Conservation (phyloP, 495 filamentous ascomycete species). For the Aspergillus carlsbadensis region DNA sequence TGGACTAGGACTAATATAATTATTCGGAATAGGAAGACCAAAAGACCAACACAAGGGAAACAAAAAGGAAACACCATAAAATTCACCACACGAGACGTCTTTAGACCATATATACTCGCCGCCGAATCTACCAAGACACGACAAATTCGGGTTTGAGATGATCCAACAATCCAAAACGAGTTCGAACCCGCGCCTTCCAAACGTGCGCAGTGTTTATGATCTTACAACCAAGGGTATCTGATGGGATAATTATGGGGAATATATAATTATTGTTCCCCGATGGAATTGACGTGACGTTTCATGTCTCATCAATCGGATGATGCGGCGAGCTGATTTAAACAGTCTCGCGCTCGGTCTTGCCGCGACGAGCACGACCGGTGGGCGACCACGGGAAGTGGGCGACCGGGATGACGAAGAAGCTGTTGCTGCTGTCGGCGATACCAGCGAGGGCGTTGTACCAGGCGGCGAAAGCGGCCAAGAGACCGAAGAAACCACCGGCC, state of each 20-base stretch:
- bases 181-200: background rate
- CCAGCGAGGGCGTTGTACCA: constrained; percentile 98
- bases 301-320: background rate
- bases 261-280: background rate
- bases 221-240: constrained; percentile 40
- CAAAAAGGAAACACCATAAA: background rate
- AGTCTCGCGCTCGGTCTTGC: constrained; percentile 43
- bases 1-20: too few species aligned
- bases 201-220: constrained; percentile 11
- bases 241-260: constrained; percentile 18
- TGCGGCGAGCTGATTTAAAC: constrained; percentile 23
- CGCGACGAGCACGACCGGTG: constrained; percentile 63
- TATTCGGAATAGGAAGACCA: background rate
- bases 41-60: background rate
- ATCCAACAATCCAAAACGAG: constrained; percentile 4
- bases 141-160: background rate
- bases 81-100: background rate
- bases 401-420: constrained; percentile 95
- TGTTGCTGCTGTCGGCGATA: constrained; percentile 83
- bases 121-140: background rate
- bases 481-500: constrained; percentile 84
- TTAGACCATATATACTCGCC: constrained; percentile 3
- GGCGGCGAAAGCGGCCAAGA: constrained; percentile 84
- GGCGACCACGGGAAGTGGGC: constrained; percentile 97
- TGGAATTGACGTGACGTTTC: background rate